Conservation (phyloP, 2,329 filamentous ascomycete genomes). For the Penicillium sp. region DNA sequence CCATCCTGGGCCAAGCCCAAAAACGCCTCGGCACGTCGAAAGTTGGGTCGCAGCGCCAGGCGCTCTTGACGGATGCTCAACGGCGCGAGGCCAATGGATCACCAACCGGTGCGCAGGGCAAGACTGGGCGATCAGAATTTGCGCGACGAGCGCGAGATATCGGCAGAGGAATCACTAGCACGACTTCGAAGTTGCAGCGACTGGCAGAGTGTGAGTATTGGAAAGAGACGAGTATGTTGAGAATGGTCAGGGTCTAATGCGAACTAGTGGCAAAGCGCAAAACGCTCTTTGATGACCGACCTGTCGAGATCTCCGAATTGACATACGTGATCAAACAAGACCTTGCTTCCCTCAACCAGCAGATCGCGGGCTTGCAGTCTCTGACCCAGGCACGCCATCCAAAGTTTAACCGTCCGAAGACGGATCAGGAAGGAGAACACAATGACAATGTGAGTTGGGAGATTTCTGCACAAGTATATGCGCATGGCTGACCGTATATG, state of each 20-base stretch:
- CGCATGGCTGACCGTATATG: constrained; percentile 17
- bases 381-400: constrained; percentile 74
- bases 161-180: constrained; percentile 81
- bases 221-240: neutral
- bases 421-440: constrained; percentile 83
- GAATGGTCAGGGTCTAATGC: constrained; percentile 1
- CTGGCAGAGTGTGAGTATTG: constrained; percentile 66
- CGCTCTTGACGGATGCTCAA: constrained; percentile 69
- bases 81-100: constrained; percentile 55
- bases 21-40: constrained; percentile 71
- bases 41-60: constrained; percentile 71
- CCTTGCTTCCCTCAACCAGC: constrained; percentile 74
- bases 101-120: constrained; percentile 48
- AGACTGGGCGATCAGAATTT: constrained; percentile 72
- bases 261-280: constrained; percentile 79
- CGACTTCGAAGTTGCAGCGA: constrained; percentile 92
- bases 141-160: constrained; percentile 87
- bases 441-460: constrained; percentile 72
- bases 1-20: constrained; percentile 81
- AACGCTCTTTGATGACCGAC: constrained; percentile 93
- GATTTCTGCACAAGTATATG: constrained; percentile 1
- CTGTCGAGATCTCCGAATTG: constrained; percentile 93
- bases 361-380: constrained; percentile 76
- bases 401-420: constrained; percentile 44
- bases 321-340: constrained; percentile 99